phyloP scores from a whole-genome alignment of 1,284 basidiomycete species.

The Ganoderma sinense region DNA sequence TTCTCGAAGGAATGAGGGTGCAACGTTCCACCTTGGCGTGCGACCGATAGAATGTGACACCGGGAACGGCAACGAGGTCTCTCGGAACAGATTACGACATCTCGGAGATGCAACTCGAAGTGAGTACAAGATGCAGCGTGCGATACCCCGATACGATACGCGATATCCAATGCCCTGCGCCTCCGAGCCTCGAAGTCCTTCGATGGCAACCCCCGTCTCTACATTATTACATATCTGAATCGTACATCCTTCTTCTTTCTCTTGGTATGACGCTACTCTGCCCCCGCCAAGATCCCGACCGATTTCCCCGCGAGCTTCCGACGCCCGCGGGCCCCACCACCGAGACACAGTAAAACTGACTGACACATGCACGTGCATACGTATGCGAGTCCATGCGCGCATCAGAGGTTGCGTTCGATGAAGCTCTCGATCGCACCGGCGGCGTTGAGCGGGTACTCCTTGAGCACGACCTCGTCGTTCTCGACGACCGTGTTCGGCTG shows the following conservation, averaged over 20 bases:
- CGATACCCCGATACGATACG: no score
- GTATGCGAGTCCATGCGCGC: no score
- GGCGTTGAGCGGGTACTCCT: constrained; percentile 77
- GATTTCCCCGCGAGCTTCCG: not conserved
- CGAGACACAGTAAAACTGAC: not conserved
- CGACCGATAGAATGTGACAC: not conserved
- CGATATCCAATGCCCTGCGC: not conserved
- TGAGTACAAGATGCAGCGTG: not conserved
- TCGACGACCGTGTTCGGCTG: constrained; percentile 80
- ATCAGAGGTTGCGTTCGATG: constrained; percentile 72
- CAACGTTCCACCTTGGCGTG: constrained; percentile 6
- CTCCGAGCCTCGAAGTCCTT: not conserved
- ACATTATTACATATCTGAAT: not conserved
- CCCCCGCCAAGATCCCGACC: not conserved
- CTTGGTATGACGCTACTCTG: not conserved
- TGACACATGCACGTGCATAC: no score
- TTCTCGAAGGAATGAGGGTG: not conserved
- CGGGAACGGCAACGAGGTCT: not conserved
- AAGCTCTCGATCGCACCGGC: constrained; percentile 83
- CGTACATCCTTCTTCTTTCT: not conserved
- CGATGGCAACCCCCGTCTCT: not conserved
- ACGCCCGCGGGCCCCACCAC: not conserved
- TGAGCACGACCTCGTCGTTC: constrained; percentile 71
- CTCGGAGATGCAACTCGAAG: not conserved
- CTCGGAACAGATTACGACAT: not conserved